Evolutionary conservation across 2,329 filamentous ascomycete genomes (phyloP).

Genomic region (Escovopsis sp.): DNA sequence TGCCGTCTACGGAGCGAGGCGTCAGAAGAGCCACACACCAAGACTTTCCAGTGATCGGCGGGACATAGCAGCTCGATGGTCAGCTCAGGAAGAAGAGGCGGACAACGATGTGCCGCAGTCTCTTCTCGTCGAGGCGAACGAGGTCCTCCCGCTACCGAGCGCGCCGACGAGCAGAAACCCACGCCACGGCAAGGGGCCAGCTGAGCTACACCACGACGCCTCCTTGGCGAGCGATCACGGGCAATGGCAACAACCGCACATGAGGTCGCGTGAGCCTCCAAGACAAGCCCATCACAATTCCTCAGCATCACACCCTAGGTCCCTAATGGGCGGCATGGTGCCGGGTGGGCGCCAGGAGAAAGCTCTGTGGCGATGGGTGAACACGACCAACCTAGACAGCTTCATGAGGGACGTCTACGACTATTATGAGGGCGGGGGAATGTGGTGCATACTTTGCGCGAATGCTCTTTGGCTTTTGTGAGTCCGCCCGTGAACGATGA

Average conservation of each 20-base stretch:
- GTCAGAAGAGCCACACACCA: constrained; percentile 2
- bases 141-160: constrained; percentile 9
- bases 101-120: constrained; percentile 51
- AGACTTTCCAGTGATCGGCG: constrained; percentile 2
- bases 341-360: constrained; percentile 41
- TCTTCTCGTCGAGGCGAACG: constrained; percentile 41
- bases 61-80: constrained; percentile 11
- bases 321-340: constrained; percentile 14
- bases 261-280: constrained; percentile 34
- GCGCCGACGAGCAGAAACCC: constrained; percentile 8
- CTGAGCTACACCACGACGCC: neutral
- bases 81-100: constrained; percentile 29
- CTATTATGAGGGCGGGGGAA: constrained; percentile 70
- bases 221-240: constrained; percentile 25
- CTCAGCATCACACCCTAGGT: constrained; percentile 11
- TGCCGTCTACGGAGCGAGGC: constrained; percentile 10
- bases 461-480: constrained; percentile 58
- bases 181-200: constrained; percentile 4
- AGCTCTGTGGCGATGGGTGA: constrained; percentile 86
- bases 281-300: constrained; percentile 16
- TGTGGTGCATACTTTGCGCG: constrained; percentile 69
- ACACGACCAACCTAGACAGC: constrained; percentile 75
- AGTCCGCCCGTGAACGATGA: constrained; percentile 18
- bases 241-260: constrained; percentile 40
- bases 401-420: constrained; percentile 76